Percentiles rank a stretch among this genome's conserved stretches.
These are phyloP conservation scores for Tolypocladium album DNA, from an alignment of 2,329 filamentous ascomycete species.

Conservation along the genomic window DNA sequence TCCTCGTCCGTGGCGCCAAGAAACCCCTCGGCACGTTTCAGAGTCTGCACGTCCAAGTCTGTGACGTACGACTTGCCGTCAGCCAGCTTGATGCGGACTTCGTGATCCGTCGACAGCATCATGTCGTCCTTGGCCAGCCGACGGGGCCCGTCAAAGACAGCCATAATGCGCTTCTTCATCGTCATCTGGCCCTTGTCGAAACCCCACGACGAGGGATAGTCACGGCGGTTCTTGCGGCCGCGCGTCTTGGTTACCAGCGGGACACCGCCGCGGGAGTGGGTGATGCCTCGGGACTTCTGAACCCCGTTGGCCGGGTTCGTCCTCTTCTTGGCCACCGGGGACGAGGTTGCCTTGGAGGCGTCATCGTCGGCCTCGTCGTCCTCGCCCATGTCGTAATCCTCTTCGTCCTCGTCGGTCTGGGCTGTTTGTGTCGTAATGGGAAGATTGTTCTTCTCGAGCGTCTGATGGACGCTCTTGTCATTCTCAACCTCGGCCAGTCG, in stretches of 20 bases:
- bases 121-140: conserved; percentile 96
- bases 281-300: conserved; percentile 62
- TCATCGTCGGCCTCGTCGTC: conserved; percentile 36
- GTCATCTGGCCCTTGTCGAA: conserved; percentile 89
- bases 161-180: conserved; percentile 94
- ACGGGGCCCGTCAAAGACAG: conserved; percentile 80
- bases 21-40: conserved; percentile 80
- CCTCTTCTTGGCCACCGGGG: conserved; percentile 40
- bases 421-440: conserved; percentile 31
- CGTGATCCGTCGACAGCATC: conserved; percentile 93
- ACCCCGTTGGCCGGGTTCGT: conserved; percentile 44
- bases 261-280: conserved; percentile 66
- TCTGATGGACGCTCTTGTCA: conserved; percentile 50
- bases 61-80: conserved; percentile 76
- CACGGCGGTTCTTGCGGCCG: conserved; percentile 81
- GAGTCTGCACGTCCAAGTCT: conserved; percentile 82
- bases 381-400: conserved; percentile 38
- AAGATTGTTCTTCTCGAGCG: conserved; percentile 52
- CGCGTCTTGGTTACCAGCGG: conserved; percentile 44
- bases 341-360: conserved; percentile 33
- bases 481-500: conserved; percentile 56
- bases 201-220: conserved; percentile 91
- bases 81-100: conserved; percentile 74
- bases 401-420: conserved; percentile 40
- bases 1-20: conserved; percentile 72